phyloP scores from a whole-genome alignment of 1,284 basidiomycete species.

The Rhizoctonia solani region DNA sequence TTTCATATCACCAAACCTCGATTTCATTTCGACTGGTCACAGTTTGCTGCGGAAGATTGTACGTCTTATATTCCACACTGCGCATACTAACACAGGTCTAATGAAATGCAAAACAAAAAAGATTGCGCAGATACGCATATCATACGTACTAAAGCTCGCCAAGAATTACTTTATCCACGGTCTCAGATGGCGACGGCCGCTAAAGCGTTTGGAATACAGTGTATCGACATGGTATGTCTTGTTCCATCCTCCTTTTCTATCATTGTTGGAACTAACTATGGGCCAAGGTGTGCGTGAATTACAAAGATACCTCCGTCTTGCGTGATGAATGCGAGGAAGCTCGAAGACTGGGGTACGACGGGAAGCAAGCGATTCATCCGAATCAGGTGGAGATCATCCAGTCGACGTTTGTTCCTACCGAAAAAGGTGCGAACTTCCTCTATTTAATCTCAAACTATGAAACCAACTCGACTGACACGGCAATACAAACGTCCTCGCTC shows the following conservation, averaged over 20 bases:
- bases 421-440: constrained; percentile 56
- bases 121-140: constrained; percentile 84
- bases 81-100: background rate
- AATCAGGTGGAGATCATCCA: constrained; percentile 82
- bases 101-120: constrained; percentile 29
- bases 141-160: constrained; percentile 71
- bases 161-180: constrained; percentile 84
- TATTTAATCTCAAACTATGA: too few relatives aligned
- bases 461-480: too few relatives aligned
- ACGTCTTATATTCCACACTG: constrained; percentile 40
- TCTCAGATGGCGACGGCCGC: constrained; percentile 83
- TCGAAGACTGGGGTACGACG: constrained; percentile 76
- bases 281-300: constrained; percentile 87
- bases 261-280: background rate
- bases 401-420: constrained; percentile 74
- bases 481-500: background rate
- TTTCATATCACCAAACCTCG: too few relatives aligned
- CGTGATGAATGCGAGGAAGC: constrained; percentile 80
- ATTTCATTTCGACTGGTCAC: too few relatives aligned
- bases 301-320: constrained; percentile 74
- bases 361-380: constrained; percentile 97
- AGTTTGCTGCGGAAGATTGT: constrained; percentile 95
- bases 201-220: constrained; percentile 80
- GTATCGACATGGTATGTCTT: constrained; percentile 80
- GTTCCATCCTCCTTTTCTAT: constrained; percentile 25